A percentile compares a stretch with the other conserved stretches of the same genome.
These are phyloP conservation scores for Saccharomycopsis schoenii DNA, from an alignment of 805 yeast genomes.

Conservation along the genomic window DNA sequence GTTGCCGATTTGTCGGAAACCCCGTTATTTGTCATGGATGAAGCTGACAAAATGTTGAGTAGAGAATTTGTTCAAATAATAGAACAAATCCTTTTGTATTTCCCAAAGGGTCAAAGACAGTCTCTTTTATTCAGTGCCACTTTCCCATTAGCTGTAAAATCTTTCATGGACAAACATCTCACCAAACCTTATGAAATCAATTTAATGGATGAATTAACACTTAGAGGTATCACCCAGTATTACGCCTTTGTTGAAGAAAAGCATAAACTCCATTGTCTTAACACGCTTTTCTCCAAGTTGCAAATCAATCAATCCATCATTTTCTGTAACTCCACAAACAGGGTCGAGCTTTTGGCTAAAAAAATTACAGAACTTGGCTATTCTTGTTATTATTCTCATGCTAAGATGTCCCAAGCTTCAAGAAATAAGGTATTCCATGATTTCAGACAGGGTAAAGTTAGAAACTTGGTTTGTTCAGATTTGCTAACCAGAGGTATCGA, in stretches of 20 bases:
- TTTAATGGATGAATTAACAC: slow-evolving; percentile 93
- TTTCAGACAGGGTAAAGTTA: slow-evolving; percentile 94
- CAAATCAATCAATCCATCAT: slow-evolving; percentile 95
- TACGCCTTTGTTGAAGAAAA: slow-evolving; percentile 98
- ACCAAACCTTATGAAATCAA: slow-evolving; percentile 91
- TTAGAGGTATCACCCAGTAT: slow-evolving; percentile 93
- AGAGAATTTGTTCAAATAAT: slow-evolving; percentile 82
- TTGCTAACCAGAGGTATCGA: slow-evolving; percentile 96
- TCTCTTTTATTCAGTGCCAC: slow-evolving; percentile 89
- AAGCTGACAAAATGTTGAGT: slow-evolving; percentile 94
- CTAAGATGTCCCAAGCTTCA: slow-evolving; percentile 94
- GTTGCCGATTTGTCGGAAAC: slow-evolving; percentile 83
- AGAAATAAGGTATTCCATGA: slow-evolving; percentile 98
- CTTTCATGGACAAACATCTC: slow-evolving; percentile 85
- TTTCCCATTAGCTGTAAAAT: slow-evolving; percentile 88
- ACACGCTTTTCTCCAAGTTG: slow-evolving; percentile 86
- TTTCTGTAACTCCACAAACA: slow-evolving; percentile 91
- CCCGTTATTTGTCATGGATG: slow-evolving; percentile 91
- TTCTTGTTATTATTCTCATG: slow-evolving; percentile 95
- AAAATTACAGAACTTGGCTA: slow-evolving; percentile 94
- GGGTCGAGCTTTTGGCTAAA: slow-evolving; percentile 92
- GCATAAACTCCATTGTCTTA: slow-evolving; percentile 91
- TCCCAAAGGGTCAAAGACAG: slow-evolving; percentile 66
- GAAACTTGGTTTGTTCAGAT: slow-evolving; percentile 95
- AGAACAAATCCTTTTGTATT: slow-evolving; percentile 72